These are phyloP conservation scores for Eremothecium cymbalariae DNA, from an alignment of 1,139 yeast genomes.

Conservation along the genomic window DNA sequence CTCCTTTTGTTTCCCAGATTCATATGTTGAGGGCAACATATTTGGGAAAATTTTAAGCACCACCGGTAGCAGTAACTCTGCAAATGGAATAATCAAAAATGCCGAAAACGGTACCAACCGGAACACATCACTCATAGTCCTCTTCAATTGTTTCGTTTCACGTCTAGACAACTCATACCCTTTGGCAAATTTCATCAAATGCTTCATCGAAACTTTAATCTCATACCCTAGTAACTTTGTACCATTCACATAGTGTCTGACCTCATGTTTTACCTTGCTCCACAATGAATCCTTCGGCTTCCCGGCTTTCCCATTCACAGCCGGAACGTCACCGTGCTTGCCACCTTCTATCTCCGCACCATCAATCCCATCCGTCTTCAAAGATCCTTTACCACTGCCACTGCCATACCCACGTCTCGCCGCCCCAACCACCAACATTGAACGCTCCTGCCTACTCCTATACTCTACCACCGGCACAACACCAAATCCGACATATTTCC, in stretches of 20 bases:
- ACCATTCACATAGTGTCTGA: conserved; percentile 90
- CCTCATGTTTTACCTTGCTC: conserved; percentile 86
- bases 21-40: conserved; percentile 88
- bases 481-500: too few relatives aligned
- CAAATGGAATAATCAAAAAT: conserved; percentile 87
- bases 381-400: too few relatives aligned
- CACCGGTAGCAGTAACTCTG: conserved; percentile 81
- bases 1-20: conserved; percentile 63
- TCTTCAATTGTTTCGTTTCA: conserved; percentile 77
- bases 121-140: conserved; percentile 79
- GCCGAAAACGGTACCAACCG: conserved; percentile 90
- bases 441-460: too few relatives aligned
- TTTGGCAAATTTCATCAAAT: conserved; percentile 70
- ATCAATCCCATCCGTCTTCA: too few relatives aligned
- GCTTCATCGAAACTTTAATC: conserved; percentile 74
- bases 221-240: conserved; percentile 90
- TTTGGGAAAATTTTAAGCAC: conserved; percentile 90
- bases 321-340: too few relatives aligned
- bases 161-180: conserved; percentile 94
- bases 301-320: conserved; percentile 10
- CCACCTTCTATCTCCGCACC: neutral
- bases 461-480: too few relatives aligned
- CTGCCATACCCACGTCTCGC: too few relatives aligned
- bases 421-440: too few relatives aligned
- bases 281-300: conserved; percentile 45